Conservation (phyloP, 2,329 filamentous ascomycete genomes). For the Aspergillus puulaauensis region DNA sequence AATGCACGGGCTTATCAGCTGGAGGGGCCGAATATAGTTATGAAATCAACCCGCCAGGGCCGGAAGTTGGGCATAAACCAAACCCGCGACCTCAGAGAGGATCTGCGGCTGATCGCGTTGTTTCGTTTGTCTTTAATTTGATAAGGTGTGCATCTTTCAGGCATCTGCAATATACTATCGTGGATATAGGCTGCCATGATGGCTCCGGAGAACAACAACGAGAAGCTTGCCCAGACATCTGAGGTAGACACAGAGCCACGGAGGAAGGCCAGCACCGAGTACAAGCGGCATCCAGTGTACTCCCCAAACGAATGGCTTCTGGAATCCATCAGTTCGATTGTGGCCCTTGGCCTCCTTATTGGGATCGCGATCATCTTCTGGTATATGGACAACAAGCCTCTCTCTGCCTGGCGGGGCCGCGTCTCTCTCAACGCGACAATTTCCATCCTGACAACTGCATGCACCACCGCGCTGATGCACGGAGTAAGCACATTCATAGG, state of each 20-base stretch:
- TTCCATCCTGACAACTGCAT: constrained; percentile 16
- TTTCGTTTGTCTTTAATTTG: no score
- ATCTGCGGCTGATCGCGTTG: neutral
- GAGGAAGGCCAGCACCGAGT: neutral
- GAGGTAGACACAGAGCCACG: neutral
- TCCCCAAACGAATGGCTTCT: constrained; percentile 16
- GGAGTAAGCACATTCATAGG: constrained; percentile 16
- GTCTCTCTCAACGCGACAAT: constrained; percentile 14
- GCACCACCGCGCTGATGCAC: constrained; percentile 13
- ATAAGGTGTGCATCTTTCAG: no score
- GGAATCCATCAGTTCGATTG: constrained; percentile 11
- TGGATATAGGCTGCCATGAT: neutral
- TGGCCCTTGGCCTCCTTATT: constrained; percentile 10
- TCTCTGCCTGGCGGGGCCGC: constrained; percentile 10
- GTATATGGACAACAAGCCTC: constrained; percentile 17
- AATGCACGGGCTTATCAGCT: no score
- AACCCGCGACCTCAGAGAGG: neutral
- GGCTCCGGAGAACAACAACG: neutral
- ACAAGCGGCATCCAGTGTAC: constrained; percentile 16
- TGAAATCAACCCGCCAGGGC: no score
- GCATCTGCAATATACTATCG: neutral
- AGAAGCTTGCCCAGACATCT: neutral
- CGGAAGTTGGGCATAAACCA: neutral
- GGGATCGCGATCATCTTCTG: constrained; percentile 13
- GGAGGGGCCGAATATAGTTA: no score